phyloP scores from a whole-genome alignment of 2,329 filamentous ascomycete species.

The Nothopassalora personata region DNA sequence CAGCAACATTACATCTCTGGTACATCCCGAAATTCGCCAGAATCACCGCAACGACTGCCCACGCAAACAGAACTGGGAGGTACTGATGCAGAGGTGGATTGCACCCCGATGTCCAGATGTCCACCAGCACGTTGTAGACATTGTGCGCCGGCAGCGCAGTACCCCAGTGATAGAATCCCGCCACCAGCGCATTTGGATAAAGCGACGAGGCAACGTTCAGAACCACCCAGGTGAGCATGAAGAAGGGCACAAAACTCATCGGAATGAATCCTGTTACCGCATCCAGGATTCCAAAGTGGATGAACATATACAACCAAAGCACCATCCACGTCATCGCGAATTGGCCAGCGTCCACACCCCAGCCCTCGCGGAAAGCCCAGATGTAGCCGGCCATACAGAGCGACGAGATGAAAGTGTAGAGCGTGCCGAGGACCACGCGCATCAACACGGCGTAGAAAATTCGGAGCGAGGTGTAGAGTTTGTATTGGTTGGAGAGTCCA shows the following conservation, averaged over 20 bases:
- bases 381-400: slow-evolving; percentile 39
- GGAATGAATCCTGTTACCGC: slow-evolving; percentile 41
- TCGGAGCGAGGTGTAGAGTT: slow-evolving; percentile 33
- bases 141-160: slow-evolving; percentile 39
- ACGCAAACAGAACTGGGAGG: slow-evolving; percentile 34
- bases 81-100: slow-evolving; percentile 30
- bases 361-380: slow-evolving; percentile 41
- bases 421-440: slow-evolving; percentile 33
- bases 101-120: slow-evolving; percentile 45
- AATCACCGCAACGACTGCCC: slow-evolving; percentile 31
- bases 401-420: slow-evolving; percentile 39
- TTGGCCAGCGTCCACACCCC: slow-evolving; percentile 38
- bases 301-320: slow-evolving; percentile 42
- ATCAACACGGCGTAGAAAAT: slow-evolving; percentile 24
- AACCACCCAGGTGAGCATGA: slow-evolving; percentile 42
- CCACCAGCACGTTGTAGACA: slow-evolving; percentile 38
- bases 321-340: slow-evolving; percentile 42
- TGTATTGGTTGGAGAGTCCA: slow-evolving; percentile 37
- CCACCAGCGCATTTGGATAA: slow-evolving; percentile 40
- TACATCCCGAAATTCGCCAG: slow-evolving; percentile 21
- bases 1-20: slow-evolving; percentile 16
- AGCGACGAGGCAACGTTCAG: slow-evolving; percentile 41
- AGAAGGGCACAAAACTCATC: slow-evolving; percentile 40
- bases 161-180: slow-evolving; percentile 41
- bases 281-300: slow-evolving; percentile 44